A percentile compares a stretch with the other conserved stretches of the same genome.
phyloP scores from a whole-genome alignment of 495 filamentous ascomycete genomes.

The Aspergillus baeticus region DNA sequence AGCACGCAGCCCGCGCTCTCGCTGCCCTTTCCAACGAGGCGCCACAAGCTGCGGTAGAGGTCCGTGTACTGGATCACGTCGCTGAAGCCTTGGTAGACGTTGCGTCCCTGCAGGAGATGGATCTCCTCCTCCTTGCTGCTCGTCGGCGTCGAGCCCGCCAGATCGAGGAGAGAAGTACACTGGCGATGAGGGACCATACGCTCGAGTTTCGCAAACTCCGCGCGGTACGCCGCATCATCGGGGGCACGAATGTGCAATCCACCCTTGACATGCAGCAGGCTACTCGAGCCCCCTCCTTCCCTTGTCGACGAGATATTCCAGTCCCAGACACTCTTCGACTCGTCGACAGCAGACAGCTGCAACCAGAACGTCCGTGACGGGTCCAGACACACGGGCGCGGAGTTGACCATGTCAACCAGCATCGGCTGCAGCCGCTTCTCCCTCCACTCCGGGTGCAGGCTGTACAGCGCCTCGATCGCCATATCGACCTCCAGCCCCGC shows the following conservation, averaged over 20 bases:
- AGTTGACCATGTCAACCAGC: constrained; percentile 29
- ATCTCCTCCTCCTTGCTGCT: constrained; percentile 31
- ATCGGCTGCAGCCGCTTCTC: constrained; percentile 28
- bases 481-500: constrained; percentile 44
- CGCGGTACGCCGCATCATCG: background rate
- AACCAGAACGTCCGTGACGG: constrained; percentile 29
- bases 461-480: constrained; percentile 41
- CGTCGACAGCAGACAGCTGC: background rate
- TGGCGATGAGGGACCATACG: constrained; percentile 37
- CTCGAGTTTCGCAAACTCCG: constrained; percentile 41
- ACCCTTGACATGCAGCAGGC: constrained; percentile 7
- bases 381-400: constrained; percentile 38
- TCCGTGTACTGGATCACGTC: constrained; percentile 45
- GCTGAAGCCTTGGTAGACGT: constrained; percentile 44
- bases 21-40: constrained; percentile 35
- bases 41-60: constrained; percentile 39
- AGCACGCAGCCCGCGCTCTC: constrained; percentile 36
- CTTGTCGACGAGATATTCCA: constrained; percentile 37
- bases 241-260: background rate
- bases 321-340: constrained; percentile 27
- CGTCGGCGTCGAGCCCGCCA: constrained; percentile 42
- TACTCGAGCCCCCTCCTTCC: background rate
- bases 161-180: constrained; percentile 35
- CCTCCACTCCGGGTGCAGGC: constrained; percentile 30
- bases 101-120: constrained; percentile 40